Evolutionary conservation across 768 basidiomycete species (phyloP), one percentile per base, ranked within the genome.

Genomic region (Tephrocybe rancida): DNA sequence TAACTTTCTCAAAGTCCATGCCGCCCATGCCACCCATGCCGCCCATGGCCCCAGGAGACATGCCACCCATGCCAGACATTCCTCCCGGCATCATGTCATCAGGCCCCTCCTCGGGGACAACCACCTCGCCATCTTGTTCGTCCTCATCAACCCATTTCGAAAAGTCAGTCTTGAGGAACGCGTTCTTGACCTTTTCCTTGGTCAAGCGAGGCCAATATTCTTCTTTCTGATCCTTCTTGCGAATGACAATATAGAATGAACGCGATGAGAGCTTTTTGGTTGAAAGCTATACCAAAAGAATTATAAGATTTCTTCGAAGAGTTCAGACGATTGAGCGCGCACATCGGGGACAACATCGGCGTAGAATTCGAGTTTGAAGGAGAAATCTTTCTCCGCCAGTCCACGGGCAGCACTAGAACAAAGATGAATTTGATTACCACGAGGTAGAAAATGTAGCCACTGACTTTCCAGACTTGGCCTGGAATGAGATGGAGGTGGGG

Each of bases 61-160:
- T 16, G 35, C 78, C 76, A 64, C 72, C 73, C 76, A 83, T 83
- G 1, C 83, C 84, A 3, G 74, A 77, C 79, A 84, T 81, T 0
- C 79, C 82, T 38, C 75, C 74, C 72, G 39, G 39, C 5, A 21
- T 19, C 39, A 41, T 41, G 14, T 73, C 74, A 2, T 86, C 83
- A 9, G n/a, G n/a, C n/a, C n/a, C 35, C 5, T 76, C 79, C 2
- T 71, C 67, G n/a, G 74, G 54, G 35, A 37, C 4, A 8, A 58
- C 65, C 1, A 69, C 60, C 21, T 72, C 80, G 46, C 78, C 88
- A 35, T 91, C 89, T 73, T 98, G 96, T 68, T 98, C 95, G 67
- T 98, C 96, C 75, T 98, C 95, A 65, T 98, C 95, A 37, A 90
- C 88, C 95, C 95, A 98, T 75, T 91, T 96, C 60, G 78, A 78